Conservation (phyloP, 176 grass and related monocot genomes). For the Neostapfia colusana region DNA sequence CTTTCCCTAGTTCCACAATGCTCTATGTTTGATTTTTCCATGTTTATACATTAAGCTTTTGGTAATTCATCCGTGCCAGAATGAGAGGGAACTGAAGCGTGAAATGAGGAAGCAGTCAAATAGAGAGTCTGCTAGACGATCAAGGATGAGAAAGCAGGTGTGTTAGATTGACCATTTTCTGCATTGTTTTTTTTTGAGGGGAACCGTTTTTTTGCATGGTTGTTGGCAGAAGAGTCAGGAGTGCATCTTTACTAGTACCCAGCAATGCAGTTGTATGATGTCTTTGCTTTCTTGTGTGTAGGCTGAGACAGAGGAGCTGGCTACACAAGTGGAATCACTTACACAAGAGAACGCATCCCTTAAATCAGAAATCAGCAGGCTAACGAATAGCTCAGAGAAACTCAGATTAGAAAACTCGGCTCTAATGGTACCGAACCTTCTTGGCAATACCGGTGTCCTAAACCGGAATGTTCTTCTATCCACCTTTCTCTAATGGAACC, state of each 20-base stretch:
- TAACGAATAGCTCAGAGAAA: conserved; percentile 65
- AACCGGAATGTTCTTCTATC: neutral
- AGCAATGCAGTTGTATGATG: neutral
- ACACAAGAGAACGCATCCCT: conserved; percentile 69
- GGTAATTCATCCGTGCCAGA: conserved; percentile 39
- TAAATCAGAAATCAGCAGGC: conserved; percentile 73
- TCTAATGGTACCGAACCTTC: conserved; percentile 58
- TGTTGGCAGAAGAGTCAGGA: neutral
- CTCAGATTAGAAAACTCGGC: conserved; percentile 77
- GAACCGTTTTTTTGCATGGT: neutral
- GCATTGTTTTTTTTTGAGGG: no score
- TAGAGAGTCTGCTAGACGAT: conserved; percentile 92
- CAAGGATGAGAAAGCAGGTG: conserved; percentile 97
- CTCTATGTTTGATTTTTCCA: neutral
- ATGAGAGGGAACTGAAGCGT: conserved; percentile 77
- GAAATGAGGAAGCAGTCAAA: conserved; percentile 91
- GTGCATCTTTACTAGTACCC: conserved; percentile 4
- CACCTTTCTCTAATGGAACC: neutral
- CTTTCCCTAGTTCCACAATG: neutral
- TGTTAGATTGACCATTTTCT: neutral
- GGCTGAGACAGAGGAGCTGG: conserved; percentile 81
- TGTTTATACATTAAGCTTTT: neutral
- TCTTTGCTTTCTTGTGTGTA: conserved; percentile 36
- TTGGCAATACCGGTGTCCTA: neutral
- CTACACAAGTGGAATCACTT: conserved; percentile 68